A percentile compares a stretch with the other conserved stretches of the same genome.
These are phyloP conservation scores for Cystobasidium pallidum DNA, from an alignment of 1,284 basidiomycete species.

Conservation along the genomic window DNA sequence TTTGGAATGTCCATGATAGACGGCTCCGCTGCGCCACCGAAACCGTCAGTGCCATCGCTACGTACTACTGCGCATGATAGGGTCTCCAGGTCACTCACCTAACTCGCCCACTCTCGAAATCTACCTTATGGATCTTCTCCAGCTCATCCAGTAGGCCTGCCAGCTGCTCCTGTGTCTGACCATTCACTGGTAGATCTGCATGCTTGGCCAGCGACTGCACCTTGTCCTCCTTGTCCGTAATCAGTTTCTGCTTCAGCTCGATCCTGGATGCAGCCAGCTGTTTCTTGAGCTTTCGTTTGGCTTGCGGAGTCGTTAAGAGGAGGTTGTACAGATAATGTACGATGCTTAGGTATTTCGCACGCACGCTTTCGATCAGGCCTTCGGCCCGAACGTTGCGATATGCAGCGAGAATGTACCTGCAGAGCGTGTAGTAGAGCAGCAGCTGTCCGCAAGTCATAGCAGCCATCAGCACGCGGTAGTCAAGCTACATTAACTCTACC, in stretches of 20 bases:
- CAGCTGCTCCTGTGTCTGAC: conserved; percentile 76
- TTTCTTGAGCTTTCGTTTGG: conserved; percentile 67
- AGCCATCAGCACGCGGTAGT: no score
- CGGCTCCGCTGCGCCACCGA: conserved; percentile 63
- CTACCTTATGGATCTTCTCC: conserved; percentile 63
- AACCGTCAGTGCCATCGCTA: neutral
- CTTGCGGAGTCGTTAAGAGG: conserved; percentile 69
- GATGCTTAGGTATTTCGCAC: conserved; percentile 45
- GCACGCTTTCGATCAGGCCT: conserved; percentile 46
- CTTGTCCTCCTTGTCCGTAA: conserved; percentile 42
- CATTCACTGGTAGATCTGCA: conserved; percentile 68
- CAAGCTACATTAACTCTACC: no score
- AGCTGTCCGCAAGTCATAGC: conserved; percentile 24
- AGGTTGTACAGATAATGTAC: conserved; percentile 66
- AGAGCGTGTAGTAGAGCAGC: conserved; percentile 49
- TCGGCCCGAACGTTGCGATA: conserved; percentile 48
- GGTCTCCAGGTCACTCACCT: conserved; percentile 57
- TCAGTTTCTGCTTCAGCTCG: conserved; percentile 50
- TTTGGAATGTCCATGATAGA: conserved; percentile 67
- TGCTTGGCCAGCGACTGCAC: conserved; percentile 58
- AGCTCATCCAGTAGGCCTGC: conserved; percentile 75
- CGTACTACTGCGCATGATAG: no score
- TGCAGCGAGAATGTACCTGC: conserved; percentile 41
- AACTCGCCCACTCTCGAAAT: conserved; percentile 76
- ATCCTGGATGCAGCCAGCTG: conserved; percentile 66